Evolutionary conservation across 257 asterid genomes (phyloP), one percentile per base, ranked within the genome.

Genomic region (Perilla frutescens): DNA sequence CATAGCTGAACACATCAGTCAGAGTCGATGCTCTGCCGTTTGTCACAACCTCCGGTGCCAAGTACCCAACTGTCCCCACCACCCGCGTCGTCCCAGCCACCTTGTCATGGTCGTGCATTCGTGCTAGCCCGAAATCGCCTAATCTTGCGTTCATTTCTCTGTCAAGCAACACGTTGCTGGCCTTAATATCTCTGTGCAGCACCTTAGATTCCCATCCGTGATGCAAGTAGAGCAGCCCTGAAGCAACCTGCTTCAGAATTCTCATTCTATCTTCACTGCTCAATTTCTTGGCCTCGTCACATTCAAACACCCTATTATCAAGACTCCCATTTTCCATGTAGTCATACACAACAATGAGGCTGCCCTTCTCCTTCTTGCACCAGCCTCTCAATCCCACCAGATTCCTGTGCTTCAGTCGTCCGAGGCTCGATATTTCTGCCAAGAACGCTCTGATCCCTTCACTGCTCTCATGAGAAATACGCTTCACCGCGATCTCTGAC

Each of bases 291-390:
- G n/a, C 62, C 31, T 65, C 89, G n/a, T 84, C 86, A 47, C 80
- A 76, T 2, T 75, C 88, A 14, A 87, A 87, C 37, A 87, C 82
- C 76, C 81, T 76, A 14, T 76, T 75, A 43, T 90, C 96, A 15
- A 90, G 86, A 56, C 96, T 88, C 5, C 91, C 96, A 59, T 88
- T 87, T 76, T 84, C 96, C 96, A 90, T 85, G 64, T 88, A 90
- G 47, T 90, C 96, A 53, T 90, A 88, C 6, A 90, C 88, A 41
- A 90, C 40, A 43, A 90, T 65, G 15, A 90, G 66, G 83, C 88
- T 84, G 4, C 90, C 89, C 36, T 73, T 87, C 43, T 85, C 91
- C 61, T 87, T 88, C 85, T 88, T 90, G 79, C 97, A 90, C 96
- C 97, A 88, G 1, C 97, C 96, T 79, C 89, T 78, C 60, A 90